Evolutionary conservation across 345 rosid genomes (phyloP), one percentile per base, ranked within the genome.

Genomic region (Microcos paniculata): DNA sequence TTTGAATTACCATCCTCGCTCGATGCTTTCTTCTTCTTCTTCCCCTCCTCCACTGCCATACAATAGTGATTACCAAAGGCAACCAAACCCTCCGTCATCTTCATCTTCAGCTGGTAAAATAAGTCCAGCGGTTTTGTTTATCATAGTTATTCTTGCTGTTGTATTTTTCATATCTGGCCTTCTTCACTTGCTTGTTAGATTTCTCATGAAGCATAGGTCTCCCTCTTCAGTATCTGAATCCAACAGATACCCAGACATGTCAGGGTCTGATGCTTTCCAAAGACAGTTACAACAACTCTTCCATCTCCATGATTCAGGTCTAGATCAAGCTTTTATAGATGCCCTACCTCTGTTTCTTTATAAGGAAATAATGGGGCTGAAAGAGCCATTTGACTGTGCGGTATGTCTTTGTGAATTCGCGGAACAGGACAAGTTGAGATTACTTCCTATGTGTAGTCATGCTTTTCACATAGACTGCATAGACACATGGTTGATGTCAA

Each of bases 401-500:
- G 96, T 94, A 21, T 94, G 98, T 78, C 92, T 94, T 16, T 89
- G 89, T 75, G 98, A 90, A 76, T 94, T 90, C 86, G 73, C 87
- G 0, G 96, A 87, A 18, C 84, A 83, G 46, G 97, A 92, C 72
- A 87, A 88, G 81, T 79, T 94, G 80, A 88, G 96, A 61, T 82
- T 94, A 85, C 96, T 94, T 52, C 98, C 98, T 0, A 53, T 81
- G 68, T 92, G 98, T 70, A 88, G 94, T 63, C 98, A 94, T 79
- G 98, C 97, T 66, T 94, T 94, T 80, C 98, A 92, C 82, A 84
- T 94, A 48, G 90, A 92, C 66, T 94, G 97, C 75, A 94, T 94
- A 80, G 98, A 92, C 78, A 87, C 96, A 15, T 94, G 98, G 98
- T 83, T 94, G 38, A 86, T 94, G 71, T 92, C 96, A 35, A 92